A percentile compares a stretch with the other conserved stretches of the same genome.
Evolutionary conservation across 805 yeast species (phyloP).

Genomic region (Cyberlindnera americana): DNA sequence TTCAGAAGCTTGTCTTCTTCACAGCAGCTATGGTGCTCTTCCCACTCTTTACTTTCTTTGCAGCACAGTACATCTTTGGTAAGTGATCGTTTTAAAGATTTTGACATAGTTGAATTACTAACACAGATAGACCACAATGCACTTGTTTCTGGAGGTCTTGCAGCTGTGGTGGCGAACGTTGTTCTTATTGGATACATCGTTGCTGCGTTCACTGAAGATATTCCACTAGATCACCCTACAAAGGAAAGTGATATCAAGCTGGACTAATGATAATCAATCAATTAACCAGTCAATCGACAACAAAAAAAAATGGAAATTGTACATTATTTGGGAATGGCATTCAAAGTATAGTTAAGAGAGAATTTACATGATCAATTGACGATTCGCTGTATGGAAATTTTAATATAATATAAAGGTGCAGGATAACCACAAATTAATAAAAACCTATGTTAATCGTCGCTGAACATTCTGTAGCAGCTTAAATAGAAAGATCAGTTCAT

Average conservation of each 20-base stretch:
- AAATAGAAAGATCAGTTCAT: no score
- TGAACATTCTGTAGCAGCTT: no score
- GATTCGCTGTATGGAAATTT: no score
- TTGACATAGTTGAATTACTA: conserved; percentile 15
- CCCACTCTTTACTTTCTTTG: conserved; percentile 63
- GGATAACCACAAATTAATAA: no score
- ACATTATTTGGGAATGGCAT: background rate
- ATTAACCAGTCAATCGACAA: background rate
- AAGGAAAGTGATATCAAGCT: conserved; percentile 36
- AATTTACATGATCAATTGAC: no score
- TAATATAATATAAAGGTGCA: no score
- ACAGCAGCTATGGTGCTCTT: conserved; percentile 72
- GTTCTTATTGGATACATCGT: conserved; percentile 71
- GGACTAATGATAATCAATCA: conserved; percentile 16
- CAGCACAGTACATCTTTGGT: conserved; percentile 38
- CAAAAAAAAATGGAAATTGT: background rate
- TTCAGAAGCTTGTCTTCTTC: conserved; percentile 66
- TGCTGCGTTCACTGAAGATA: conserved; percentile 70
- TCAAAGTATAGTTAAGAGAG: no score
- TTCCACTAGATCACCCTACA: conserved; percentile 29
- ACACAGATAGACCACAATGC: conserved; percentile 38
- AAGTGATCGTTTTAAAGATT: no score
- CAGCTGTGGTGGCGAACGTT: conserved; percentile 71
- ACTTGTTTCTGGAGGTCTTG: conserved; percentile 72
- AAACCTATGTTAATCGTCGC: no score